Evolutionary conservation across 495 filamentous ascomycete genomes (phyloP).

Genomic region (Hypomontagnella monticulosa): DNA sequence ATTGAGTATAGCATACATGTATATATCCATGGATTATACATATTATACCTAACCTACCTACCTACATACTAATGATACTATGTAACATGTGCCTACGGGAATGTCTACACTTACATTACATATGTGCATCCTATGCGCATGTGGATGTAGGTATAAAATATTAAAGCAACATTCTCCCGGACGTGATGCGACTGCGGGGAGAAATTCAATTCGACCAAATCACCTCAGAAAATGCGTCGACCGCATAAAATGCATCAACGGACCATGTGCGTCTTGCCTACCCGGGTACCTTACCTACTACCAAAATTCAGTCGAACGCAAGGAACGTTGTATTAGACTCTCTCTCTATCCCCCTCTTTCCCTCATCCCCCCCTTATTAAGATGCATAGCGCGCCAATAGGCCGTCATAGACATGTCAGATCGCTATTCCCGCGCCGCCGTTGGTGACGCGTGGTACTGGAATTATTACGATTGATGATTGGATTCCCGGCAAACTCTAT

Average conservation of each 20-base stretch:
- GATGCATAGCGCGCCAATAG: constrained; percentile 30
- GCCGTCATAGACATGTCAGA: constrained; percentile 43
- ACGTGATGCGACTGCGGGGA: constrained; percentile 34
- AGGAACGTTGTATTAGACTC: constrained; percentile 36
- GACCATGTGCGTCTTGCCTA: constrained; percentile 14
- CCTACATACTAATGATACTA: too few relatives aligned
- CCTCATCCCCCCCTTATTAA: neutral
- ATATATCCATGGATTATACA: too few relatives aligned
- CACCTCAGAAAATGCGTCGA: neutral
- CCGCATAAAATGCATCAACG: constrained; percentile 18
- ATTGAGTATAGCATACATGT: too few relatives aligned
- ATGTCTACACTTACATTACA: neutral
- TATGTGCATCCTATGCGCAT: neutral
- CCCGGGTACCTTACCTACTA: constrained; percentile 2
- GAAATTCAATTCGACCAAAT: constrained; percentile 21
- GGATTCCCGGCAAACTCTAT: constrained; percentile 35
- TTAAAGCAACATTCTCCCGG: constrained; percentile 24
- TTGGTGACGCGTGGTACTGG: constrained; percentile 36
- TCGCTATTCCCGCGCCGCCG: constrained; percentile 36
- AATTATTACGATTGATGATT: constrained; percentile 37
- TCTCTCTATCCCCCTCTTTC: constrained; percentile 1
- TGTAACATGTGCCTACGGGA: too few relatives aligned
- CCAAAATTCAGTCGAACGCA: neutral
- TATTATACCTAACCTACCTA: constrained; percentile 15
- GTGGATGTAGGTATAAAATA: neutral